A percentile compares a stretch with the other conserved stretches of the same genome.
These are phyloP conservation scores for Cytospora piceicola DNA, from an alignment of 2,329 filamentous ascomycete genomes.

Conservation along the genomic window DNA sequence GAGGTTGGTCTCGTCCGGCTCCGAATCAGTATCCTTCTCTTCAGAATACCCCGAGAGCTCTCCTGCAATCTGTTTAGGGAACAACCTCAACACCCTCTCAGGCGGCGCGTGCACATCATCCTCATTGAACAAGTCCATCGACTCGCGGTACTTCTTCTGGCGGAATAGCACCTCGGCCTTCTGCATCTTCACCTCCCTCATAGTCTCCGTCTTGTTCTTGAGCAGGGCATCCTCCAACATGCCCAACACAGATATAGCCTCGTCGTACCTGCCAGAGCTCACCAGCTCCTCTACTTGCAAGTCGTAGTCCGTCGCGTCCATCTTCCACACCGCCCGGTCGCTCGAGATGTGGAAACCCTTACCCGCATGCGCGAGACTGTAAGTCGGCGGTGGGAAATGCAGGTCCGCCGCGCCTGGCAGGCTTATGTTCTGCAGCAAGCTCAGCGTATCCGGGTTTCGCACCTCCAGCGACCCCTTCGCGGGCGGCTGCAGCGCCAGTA, in stretches of 20 bases:
- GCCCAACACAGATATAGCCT: conserved; percentile 84
- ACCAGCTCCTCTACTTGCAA: conserved; percentile 84
- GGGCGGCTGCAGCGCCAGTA: conserved; percentile 82
- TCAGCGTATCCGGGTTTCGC: conserved; percentile 88
- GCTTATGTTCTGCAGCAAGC: conserved; percentile 81
- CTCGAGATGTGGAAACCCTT: conserved; percentile 95
- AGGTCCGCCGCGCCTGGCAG: conserved; percentile 82
- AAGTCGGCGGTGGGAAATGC: conserved; percentile 89
- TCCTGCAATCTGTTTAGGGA: conserved; percentile 82
- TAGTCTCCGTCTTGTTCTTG: conserved; percentile 76
- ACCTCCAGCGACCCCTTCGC: conserved; percentile 87
- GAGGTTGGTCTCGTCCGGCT: conserved; percentile 37
- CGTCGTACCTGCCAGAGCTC: conserved; percentile 75
- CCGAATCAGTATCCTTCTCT: conserved; percentile 42
- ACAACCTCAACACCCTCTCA: conserved; percentile 83
- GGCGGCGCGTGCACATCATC: conserved; percentile 88
- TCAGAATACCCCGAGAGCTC: conserved; percentile 64
- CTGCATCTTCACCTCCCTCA: conserved; percentile 85
- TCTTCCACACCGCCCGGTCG: conserved; percentile 91
- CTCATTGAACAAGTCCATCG: conserved; percentile 84
- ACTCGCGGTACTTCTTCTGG: conserved; percentile 78
- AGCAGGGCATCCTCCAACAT: conserved; percentile 94
- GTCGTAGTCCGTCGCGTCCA: conserved; percentile 91
- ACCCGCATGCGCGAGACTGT: conserved; percentile 91
- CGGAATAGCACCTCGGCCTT: conserved; percentile 88